Conservation (phyloP, 768 basidiomycete species). For the Pleurotus salmoneostramineus region DNA sequence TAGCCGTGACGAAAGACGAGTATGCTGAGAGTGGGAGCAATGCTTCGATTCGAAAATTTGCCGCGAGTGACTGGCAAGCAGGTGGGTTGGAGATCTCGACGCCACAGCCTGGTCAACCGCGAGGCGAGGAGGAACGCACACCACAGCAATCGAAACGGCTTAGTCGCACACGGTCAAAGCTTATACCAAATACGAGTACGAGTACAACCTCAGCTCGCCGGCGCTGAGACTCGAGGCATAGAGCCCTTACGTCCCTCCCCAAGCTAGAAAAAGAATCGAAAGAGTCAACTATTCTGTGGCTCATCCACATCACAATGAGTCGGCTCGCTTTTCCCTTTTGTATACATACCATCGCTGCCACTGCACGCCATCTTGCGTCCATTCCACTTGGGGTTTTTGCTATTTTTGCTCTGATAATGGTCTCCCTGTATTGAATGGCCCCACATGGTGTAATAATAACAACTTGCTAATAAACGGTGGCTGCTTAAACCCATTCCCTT, state of each 20-base stretch:
- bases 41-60: conserved; percentile 72
- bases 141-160: conserved; percentile 3
- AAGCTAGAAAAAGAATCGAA: too few relatives aligned
- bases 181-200: background rate
- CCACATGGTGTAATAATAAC: too few relatives aligned
- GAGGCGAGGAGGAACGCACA: conserved; percentile 16
- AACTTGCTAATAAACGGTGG: too few relatives aligned
- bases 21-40: conserved; percentile 81
- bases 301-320: too few relatives aligned
- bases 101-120: conserved; percentile 16
- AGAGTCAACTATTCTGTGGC: too few relatives aligned
- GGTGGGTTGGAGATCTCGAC: conserved; percentile 32
- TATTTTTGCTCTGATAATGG: too few relatives aligned
- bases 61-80: conserved; percentile 46
- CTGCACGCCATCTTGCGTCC: too few relatives aligned
- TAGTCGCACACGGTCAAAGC: conserved; percentile 7
- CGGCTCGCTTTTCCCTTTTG: too few relatives aligned
- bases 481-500: background rate
- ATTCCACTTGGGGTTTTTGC: too few relatives aligned
- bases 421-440: too few relatives aligned
- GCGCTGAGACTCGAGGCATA: background rate
- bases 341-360: too few relatives aligned
- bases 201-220: conserved; percentile 1
- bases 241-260: too few relatives aligned
- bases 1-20: conserved; percentile 72